A percentile compares a stretch with the other conserved stretches of the same genome.
Evolutionary conservation across 495 filamentous ascomycete genomes (phyloP).

Genomic region (Pseudevernia furfuracea): DNA sequence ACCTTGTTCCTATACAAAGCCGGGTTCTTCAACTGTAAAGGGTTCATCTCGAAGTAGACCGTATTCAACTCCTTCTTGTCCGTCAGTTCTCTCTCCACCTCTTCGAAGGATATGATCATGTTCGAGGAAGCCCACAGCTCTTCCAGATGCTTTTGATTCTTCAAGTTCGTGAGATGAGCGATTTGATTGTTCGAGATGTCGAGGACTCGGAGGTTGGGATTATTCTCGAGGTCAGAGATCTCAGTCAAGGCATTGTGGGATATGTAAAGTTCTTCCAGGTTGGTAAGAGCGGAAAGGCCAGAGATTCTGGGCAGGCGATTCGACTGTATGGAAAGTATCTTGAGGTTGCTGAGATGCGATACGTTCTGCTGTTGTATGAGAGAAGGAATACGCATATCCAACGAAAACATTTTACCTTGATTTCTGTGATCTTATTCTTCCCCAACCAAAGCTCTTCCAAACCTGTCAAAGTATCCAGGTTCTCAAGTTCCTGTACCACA

Average conservation of each 20-base stretch:
- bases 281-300: conserved; percentile 62
- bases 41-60: conserved; percentile 96
- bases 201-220: conserved; percentile 62
- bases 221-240: conserved; percentile 66
- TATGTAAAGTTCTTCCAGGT: conserved; percentile 92
- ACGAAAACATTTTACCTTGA: conserved; percentile 45
- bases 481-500: conserved; percentile 64
- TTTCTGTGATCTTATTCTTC: conserved; percentile 92
- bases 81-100: conserved; percentile 71
- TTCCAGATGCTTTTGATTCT: conserved; percentile 61
- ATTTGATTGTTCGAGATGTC: conserved; percentile 91
- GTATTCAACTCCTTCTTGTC: conserved; percentile 76
- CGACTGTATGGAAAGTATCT: conserved; percentile 91
- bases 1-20: conserved; percentile 92
- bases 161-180: conserved; percentile 62
- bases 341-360: conserved; percentile 63
- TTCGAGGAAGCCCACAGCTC: conserved; percentile 96
- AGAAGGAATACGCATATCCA: background rate
- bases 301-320: conserved; percentile 81
- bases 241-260: conserved; percentile 90
- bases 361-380: conserved; percentile 44
- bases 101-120: conserved; percentile 65
- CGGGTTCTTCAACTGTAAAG: conserved; percentile 65
- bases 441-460: conserved; percentile 92
- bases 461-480: conserved; percentile 64